Conservation (phyloP, 2,329 filamentous ascomycete genomes). For the Madurella fahalii region DNA sequence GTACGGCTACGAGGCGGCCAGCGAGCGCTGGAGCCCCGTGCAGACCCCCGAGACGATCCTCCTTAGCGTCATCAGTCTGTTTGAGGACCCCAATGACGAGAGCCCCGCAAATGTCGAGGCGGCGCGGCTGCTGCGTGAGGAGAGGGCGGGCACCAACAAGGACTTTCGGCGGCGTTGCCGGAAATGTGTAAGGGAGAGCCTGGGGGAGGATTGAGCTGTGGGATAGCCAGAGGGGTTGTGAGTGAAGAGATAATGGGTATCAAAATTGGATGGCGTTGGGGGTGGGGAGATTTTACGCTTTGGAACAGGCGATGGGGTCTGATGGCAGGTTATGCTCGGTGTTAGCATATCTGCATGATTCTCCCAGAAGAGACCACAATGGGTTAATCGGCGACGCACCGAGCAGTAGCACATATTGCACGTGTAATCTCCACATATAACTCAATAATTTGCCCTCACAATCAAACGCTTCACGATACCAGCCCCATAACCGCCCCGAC, state of each 20-base stretch:
- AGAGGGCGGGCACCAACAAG: conserved; percentile 54
- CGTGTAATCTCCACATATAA: not conserved
- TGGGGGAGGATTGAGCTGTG: conserved; percentile 61
- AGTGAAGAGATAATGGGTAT: not conserved
- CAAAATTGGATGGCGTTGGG: not conserved
- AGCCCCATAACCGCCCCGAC: conserved; percentile 67
- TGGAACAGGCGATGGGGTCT: not conserved
- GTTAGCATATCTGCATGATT: not conserved
- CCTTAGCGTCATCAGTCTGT: conserved; percentile 85
- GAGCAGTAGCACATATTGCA: not conserved
- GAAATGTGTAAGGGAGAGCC: conserved; percentile 73
- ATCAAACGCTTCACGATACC: conserved; percentile 21
- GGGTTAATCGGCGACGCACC: not conserved
- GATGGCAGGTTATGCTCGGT: not conserved
- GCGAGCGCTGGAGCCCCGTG: conserved; percentile 90
- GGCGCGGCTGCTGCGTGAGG: conserved; percentile 80
- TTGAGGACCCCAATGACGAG: conserved; percentile 91
- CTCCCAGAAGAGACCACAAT: not conserved
- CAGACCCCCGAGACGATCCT: conserved; percentile 94
- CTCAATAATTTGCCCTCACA: not conserved
- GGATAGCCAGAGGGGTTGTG: not conserved
- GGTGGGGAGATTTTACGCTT: not conserved
- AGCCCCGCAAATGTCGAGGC: conserved; percentile 94
- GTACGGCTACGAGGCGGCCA: conserved; percentile 86
- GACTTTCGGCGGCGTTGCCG: conserved; percentile 78